Evolutionary conservation across 805 yeast species (phyloP), one percentile per base, ranked within the genome.

Genomic region (Trichomonascus vanleenenianus): DNA sequence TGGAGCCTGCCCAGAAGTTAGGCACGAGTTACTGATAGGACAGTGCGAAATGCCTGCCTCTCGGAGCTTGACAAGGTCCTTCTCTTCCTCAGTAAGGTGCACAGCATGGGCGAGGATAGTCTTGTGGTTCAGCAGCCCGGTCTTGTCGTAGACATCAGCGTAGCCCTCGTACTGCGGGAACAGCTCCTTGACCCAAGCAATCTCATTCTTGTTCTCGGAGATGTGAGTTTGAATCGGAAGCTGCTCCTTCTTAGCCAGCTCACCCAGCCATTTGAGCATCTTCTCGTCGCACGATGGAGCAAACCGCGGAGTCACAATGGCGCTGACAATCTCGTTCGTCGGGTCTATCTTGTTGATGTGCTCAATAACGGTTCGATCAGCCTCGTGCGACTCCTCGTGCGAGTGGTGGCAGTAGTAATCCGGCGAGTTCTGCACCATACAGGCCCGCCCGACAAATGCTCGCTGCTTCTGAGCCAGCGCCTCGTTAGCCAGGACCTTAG

Each of bases 91-190:
- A 1, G 76, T 53, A 44, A 91, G 67, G 58, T 89, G 95, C 33
- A 93, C 72, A 32, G 93, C 94, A 59, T 91, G 98, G 0, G 97
- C 98, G 48, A 91, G 67, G 27, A 87, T 78, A 0, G 97, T 88
- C 51, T 75, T 76, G 1, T 68, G 62, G 16, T 75, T 75, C 40
- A 91, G 64, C 31, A 91, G 64, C 1, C 75, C 73, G 51, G 76
- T 76, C 42, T 72, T 64, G 52, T 81, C 76, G 60, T 91, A 91
- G 4, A 91, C 95, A 46, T 77, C 81, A 0, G 96, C 76, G 58
- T 91, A 91, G 46, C 71, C 68, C 15, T 68, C 63, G 50, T 76
- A 74, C 14, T 81, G 77, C 0, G 97, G 96, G 60, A 86, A 93
- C 44, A 85, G 62, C 39, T 75, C 68, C 35, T 63, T 59, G 15